Percentiles rank a stretch among this genome's conserved stretches.
Conservation (phyloP, 495 filamentous ascomycete genomes). For the Bryoglossum gracile region DNA sequence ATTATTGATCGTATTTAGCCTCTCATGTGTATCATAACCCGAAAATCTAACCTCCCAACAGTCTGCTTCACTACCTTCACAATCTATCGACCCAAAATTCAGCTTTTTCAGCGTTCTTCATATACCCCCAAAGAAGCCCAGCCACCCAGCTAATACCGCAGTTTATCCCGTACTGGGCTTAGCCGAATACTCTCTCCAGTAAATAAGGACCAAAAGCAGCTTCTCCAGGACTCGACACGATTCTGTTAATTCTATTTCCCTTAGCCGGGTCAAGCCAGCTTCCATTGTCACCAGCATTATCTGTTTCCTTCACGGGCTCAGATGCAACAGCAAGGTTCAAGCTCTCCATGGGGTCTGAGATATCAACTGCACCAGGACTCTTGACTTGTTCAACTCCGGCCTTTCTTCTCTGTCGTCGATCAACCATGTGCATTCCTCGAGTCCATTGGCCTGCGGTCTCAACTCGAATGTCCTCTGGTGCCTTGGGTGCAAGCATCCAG, state of each 20-base stretch:
- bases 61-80: too few relatives aligned
- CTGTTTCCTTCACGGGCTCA: conserved; percentile 41
- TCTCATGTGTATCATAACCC: too few relatives aligned
- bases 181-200: conserved; percentile 42
- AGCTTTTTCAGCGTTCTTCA: too few relatives aligned
- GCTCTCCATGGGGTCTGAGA: conserved; percentile 23
- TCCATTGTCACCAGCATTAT: conserved; percentile 54
- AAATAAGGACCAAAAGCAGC: conserved; percentile 42
- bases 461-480: conserved; percentile 67
- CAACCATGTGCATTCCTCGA: conserved; percentile 79
- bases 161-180: too few relatives aligned
- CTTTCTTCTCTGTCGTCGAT: conserved; percentile 57
- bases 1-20: too few relatives aligned
- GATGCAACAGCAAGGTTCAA: conserved; percentile 22
- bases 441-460: conserved; percentile 94
- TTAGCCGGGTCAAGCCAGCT: conserved; percentile 62
- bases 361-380: conserved; percentile 26
- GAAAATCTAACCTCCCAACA: too few relatives aligned
- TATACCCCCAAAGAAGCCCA: too few relatives aligned
- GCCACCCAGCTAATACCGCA: too few relatives aligned
- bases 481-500: conserved; percentile 39
- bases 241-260: conserved; percentile 72
- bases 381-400: conserved; percentile 37
- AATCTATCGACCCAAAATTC: too few relatives aligned
- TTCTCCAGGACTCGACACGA: conserved; percentile 51